These are phyloP conservation scores for Candida verbasci DNA, from an alignment of 805 yeast genomes.

Conservation along the genomic window DNA sequence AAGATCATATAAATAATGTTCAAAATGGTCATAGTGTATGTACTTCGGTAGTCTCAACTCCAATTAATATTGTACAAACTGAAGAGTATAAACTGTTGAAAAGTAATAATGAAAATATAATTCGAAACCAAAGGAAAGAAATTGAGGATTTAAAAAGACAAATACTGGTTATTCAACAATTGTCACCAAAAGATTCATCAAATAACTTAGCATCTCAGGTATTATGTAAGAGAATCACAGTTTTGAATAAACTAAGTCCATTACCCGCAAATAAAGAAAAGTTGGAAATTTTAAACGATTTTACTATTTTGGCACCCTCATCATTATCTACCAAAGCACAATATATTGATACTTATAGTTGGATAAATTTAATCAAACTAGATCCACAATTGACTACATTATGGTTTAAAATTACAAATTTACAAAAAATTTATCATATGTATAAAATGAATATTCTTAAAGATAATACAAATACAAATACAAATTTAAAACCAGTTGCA, in stretches of 20 bases:
- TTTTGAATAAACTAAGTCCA: constrained; percentile 21
- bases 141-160: constrained; percentile 29
- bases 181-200: constrained; percentile 5
- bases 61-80: constrained; percentile 8
- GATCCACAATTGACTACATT: constrained; percentile 38
- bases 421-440: constrained; percentile 36
- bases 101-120: constrained; percentile 16
- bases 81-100: constrained; percentile 16
- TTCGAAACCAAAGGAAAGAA: constrained; percentile 23
- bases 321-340: background rate
- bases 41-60: background rate
- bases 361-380: constrained; percentile 35
- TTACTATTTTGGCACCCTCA: background rate
- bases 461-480: constrained; percentile 5
- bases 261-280: constrained; percentile 8
- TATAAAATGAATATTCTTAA: constrained; percentile 23
- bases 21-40: background rate
- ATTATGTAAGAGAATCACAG: constrained; percentile 9
- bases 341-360: constrained; percentile 26
- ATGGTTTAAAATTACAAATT: constrained; percentile 37
- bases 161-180: constrained; percentile 17
- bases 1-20: background rate
- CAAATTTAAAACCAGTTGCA: too few relatives aligned
- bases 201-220: background rate
- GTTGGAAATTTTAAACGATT: constrained; percentile 15